Conservation (phyloP, 345 rosid species). For the Hypericum perforatum region DNA sequence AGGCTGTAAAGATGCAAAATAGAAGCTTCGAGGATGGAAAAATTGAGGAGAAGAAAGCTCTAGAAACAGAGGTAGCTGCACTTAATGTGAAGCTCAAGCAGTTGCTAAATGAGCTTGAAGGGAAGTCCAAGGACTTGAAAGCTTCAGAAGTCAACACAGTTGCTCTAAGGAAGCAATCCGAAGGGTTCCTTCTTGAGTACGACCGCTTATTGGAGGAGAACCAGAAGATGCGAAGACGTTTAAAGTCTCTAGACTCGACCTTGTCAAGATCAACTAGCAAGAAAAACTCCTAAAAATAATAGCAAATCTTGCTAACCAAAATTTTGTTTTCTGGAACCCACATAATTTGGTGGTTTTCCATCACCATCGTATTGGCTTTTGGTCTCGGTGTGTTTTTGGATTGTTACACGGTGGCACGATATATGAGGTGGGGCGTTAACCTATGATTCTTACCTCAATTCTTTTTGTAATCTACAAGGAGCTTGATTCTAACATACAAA, state of each 20-base stretch:
- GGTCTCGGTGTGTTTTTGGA: slow-evolving; percentile 3
- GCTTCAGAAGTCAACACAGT: slow-evolving; percentile 59
- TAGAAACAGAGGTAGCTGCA: slow-evolving; percentile 43
- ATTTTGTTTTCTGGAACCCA: background rate
- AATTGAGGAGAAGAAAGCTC: slow-evolving; percentile 39
- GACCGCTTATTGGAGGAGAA: slow-evolving; percentile 82
- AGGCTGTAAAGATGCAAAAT: slow-evolving; percentile 58
- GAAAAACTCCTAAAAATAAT: slow-evolving; percentile 46
- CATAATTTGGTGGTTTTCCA: slow-evolving; percentile 7
- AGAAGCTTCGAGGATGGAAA: slow-evolving; percentile 52
- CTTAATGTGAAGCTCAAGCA: slow-evolving; percentile 35
- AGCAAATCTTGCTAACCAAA: slow-evolving; percentile 7
- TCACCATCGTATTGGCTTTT: slow-evolving; percentile 7
- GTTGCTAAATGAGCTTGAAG: slow-evolving; percentile 40
- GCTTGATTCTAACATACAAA: no score
- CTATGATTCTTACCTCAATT: no score
- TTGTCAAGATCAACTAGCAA: slow-evolving; percentile 54
- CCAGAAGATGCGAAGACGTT: slow-evolving; percentile 49
- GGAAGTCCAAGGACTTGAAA: slow-evolving; percentile 38
- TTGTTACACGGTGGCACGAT: no score
- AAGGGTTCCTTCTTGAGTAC: slow-evolving; percentile 87
- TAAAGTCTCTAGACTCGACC: slow-evolving; percentile 53
- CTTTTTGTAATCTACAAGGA: no score
- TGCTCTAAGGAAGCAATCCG: slow-evolving; percentile 85
- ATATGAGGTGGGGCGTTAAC: no score